Evolutionary conservation across 1,284 basidiomycete species (phyloP), one percentile per base, ranked within the genome.

Genomic region (Athelia sp.): DNA sequence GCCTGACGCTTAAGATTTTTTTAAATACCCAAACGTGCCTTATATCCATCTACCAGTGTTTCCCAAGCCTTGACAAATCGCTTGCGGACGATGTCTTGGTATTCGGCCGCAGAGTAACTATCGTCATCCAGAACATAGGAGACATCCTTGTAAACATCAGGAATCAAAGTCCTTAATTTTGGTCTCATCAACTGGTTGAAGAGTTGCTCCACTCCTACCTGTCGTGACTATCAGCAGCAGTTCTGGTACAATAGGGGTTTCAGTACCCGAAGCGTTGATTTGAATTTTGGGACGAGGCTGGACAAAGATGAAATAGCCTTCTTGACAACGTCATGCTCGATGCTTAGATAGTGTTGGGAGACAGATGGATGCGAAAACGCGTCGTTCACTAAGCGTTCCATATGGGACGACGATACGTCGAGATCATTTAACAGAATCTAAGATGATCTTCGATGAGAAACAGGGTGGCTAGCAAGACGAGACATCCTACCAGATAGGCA

Each of bases 111-210:
- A 2, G 86, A 74, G 62, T 95, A 98, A 0, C 73, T 69, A 49
- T 96, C 93, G 51, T 99, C 96, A 61, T 97, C 91, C 14, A 98
- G 71, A 15, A 90, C 68, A 64, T 99, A 99, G 3, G 83, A 82
- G 2, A 93, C 78, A 53, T 96, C 94, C 59, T 86, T 90, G 67
- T 97, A 97, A 10, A 93, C 80, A 50, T 99, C 96, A 3, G 82
- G 68, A 34, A 98, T 76, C 43, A 99, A 72, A 11, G 82, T 87
- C 17, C 94, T 82, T 29, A 99, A 66, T 50, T 87, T 86, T 0
- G 95, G 92, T 21, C 93, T 79, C 50, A 95, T 79, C 9, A 98
- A 75, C 61, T 97, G 93, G 55, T 92, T 95, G 73, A 98, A 98
- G 19, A 98, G 73, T 59, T 95, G 92, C 57, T 98, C 96, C 36